Evolutionary conservation across 2,329 filamentous ascomycete species (phyloP).

Genomic region (Pezicula radicicola): DNA sequence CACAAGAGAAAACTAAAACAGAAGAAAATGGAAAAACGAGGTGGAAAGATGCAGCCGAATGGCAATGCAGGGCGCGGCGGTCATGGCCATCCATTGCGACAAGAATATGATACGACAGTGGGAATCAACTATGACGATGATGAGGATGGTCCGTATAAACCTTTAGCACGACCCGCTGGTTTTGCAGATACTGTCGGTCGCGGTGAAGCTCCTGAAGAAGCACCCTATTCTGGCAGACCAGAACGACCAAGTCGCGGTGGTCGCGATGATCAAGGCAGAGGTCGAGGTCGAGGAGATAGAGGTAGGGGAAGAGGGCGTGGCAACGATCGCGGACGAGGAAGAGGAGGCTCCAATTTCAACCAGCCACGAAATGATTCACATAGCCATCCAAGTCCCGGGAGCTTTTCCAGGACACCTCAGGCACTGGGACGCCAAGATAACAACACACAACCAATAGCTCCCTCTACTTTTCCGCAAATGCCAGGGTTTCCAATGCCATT

Average conservation of each 20-base stretch:
- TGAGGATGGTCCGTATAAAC: constrained; percentile 68
- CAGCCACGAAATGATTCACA: constrained; percentile 9
- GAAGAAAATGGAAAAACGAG: constrained; percentile 57
- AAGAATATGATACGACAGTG: constrained; percentile 28
- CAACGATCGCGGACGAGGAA: constrained; percentile 21
- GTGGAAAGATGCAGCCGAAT: constrained; percentile 44
- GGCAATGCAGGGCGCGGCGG: constrained; percentile 31
- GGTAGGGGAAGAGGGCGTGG: constrained; percentile 19
- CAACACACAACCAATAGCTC: not conserved
- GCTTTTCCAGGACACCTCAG: not conserved
- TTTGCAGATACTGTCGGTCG: constrained; percentile 49
- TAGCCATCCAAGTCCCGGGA: not conserved
- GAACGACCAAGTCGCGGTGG: constrained; percentile 9
- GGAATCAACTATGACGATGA: constrained; percentile 67
- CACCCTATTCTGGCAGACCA: constrained; percentile 22
- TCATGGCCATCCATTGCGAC: constrained; percentile 31
- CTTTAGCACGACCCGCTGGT: constrained; percentile 64
- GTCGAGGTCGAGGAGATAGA: constrained; percentile 13
- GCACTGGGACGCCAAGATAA: not conserved
- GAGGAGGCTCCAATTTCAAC: constrained; percentile 17
- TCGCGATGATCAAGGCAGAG: constrained; percentile 13
- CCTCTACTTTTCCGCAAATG: not conserved
- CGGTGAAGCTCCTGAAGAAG: constrained; percentile 34
- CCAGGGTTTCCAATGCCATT: constrained; percentile 1
- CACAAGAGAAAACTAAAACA: constrained; percentile 69